Conservation (phyloP, 192 early-diverging fungal species). For the Pecoramyces ruminantium region DNA sequence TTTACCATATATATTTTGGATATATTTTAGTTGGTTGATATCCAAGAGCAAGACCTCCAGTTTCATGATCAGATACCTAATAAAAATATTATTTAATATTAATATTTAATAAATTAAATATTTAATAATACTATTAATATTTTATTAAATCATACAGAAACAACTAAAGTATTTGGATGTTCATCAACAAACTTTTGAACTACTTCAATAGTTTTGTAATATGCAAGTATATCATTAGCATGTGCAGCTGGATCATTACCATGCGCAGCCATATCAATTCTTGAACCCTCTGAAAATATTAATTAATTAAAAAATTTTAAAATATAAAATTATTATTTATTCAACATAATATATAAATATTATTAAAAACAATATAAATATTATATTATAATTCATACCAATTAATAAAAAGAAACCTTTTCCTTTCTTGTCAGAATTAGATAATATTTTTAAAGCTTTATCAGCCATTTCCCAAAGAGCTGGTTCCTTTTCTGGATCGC, state of each 20-base stretch:
- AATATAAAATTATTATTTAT: too few species aligned
- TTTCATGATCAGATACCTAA: constrained; percentile 77
- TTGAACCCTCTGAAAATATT: constrained; percentile 9
- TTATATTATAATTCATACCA: neutral
- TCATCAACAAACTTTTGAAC: neutral
- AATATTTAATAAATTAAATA: constrained; percentile 22
- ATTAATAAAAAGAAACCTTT: neutral
- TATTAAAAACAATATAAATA: too few species aligned
- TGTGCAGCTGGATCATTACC: neutral
- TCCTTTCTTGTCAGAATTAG: neutral
- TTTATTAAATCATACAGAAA: neutral
- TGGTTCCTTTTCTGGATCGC: neutral
- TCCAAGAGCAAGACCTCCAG: constrained; percentile 75
- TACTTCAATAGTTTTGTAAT: neutral
- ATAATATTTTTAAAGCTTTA: neutral
- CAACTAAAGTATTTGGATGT: neutral
- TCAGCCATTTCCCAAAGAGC: neutral
- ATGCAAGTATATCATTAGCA: neutral
- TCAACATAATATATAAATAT: too few species aligned
- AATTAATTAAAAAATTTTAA: too few species aligned
- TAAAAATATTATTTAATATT: neutral
- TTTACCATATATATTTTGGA: constrained; percentile 72
- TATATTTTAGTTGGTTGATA: constrained; percentile 19
- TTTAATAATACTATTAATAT: constrained; percentile 73
- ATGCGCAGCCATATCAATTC: neutral